A percentile compares a stretch with the other conserved stretches of the same genome.
Conservation (phyloP, 768 basidiomycete species). For the Phallus indusiatus region DNA sequence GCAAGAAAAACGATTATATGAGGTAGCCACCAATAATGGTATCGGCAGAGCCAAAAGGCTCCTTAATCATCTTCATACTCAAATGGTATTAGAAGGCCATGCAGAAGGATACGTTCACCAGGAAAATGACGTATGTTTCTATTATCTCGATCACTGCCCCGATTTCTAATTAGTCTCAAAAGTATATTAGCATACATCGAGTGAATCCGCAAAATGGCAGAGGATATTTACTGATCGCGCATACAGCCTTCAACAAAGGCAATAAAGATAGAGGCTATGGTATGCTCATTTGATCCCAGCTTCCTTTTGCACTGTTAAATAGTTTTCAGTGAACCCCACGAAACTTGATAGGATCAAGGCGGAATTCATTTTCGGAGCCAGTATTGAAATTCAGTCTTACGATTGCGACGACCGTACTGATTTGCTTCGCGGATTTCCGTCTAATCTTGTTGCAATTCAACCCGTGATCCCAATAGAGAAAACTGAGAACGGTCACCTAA, state of each 20-base stretch:
- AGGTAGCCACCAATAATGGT: conserved; percentile 32
- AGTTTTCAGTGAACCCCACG: conserved; percentile 61
- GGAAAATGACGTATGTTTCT: conserved; percentile 78
- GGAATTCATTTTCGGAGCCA: conserved; percentile 74
- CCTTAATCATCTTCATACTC: conserved; percentile 79
- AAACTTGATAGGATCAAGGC: conserved; percentile 73
- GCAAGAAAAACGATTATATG: conserved; percentile 71
- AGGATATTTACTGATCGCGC: conserved; percentile 86
- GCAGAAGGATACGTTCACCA: conserved; percentile 95
- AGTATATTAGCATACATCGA: conserved; percentile 93
- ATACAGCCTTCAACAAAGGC: conserved; percentile 84
- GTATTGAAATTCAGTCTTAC: conserved; percentile 58
- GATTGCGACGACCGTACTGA: conserved; percentile 39
- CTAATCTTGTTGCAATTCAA: conserved; percentile 55
- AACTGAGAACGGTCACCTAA: conserved; percentile 57
- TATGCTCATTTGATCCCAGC: conserved; percentile 28
- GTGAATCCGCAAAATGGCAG: conserved; percentile 85
- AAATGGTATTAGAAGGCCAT: conserved; percentile 83
- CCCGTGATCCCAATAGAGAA: conserved; percentile 51
- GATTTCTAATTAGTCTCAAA: background rate
- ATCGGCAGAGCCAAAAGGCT: conserved; percentile 36
- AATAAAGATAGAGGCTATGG: conserved; percentile 73
- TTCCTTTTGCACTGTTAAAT: conserved; percentile 1
- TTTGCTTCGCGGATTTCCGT: conserved; percentile 62
- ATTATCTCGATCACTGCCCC: background rate